phyloP scores from a whole-genome alignment of 176 grass and related monocot genomes.

The Cenchrus americanus region DNA sequence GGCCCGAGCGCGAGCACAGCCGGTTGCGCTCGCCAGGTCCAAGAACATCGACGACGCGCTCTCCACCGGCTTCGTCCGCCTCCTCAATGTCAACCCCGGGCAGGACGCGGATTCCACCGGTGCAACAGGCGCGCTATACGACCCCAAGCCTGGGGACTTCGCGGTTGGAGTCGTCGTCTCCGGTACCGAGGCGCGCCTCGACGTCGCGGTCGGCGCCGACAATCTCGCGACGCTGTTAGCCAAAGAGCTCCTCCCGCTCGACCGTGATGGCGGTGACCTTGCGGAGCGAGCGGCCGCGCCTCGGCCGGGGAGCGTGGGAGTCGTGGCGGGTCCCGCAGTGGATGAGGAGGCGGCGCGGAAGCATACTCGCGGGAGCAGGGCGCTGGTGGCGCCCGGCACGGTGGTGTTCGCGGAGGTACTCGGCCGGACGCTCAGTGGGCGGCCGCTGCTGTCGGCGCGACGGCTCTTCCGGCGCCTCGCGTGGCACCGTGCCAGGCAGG shows the following conservation, averaged over 20 bases:
- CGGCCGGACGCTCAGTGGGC: conserved; percentile 76
- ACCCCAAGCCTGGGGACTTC: conserved; percentile 78
- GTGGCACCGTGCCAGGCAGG: conserved; percentile 87
- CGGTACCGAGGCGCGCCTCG: conserved; percentile 76
- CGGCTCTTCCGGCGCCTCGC: conserved; percentile 75
- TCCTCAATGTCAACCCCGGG: conserved; percentile 4
- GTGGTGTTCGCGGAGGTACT: conserved; percentile 85
- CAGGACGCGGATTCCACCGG: not conserved
- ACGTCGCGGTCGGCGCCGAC: conserved; percentile 81
- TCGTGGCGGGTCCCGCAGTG: conserved; percentile 42
- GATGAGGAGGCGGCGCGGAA: conserved; percentile 48
- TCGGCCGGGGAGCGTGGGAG: conserved; percentile 55
- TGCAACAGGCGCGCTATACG: conserved; percentile 42
- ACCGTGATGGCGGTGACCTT: conserved; percentile 30
- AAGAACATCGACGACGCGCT: conserved; percentile 38
- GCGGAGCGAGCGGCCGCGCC: conserved; percentile 17
- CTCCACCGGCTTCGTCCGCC: conserved; percentile 42
- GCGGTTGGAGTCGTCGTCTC: conserved; percentile 76
- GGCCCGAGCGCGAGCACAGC: conserved; percentile 5
- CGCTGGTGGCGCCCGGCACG: conserved; percentile 65
- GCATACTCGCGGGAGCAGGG: conserved; percentile 45
- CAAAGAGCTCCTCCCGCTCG: conserved; percentile 89
- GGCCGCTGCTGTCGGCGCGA: conserved; percentile 76
- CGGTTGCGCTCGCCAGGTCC: conserved; percentile 19
- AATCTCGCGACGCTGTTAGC: conserved; percentile 75